These are phyloP conservation scores for Aureobasidium sp. DNA, from an alignment of 2,329 filamentous ascomycete genomes.

Conservation along the genomic window DNA sequence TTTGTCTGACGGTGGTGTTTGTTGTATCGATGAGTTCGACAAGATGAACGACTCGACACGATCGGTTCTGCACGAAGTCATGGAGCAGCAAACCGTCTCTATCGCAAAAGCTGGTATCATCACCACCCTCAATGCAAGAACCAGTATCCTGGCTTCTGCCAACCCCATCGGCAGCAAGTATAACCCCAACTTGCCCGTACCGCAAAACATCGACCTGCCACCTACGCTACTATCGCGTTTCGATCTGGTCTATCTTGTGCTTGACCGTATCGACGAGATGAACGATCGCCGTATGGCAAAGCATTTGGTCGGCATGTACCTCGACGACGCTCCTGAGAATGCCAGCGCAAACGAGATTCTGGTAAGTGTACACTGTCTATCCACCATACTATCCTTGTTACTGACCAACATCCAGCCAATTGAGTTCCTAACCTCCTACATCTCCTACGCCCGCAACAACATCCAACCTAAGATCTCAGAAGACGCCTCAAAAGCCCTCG, in stretches of 20 bases:
- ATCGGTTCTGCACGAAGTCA: conserved; percentile 78
- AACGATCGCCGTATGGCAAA: conserved; percentile 81
- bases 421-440: conserved; percentile 93
- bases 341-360: conserved; percentile 71
- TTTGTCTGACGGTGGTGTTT: conserved; percentile 74
- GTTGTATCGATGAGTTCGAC: conserved; percentile 81
- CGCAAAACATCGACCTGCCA: conserved; percentile 95
- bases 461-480: conserved; percentile 75
- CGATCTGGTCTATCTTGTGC: conserved; percentile 90
- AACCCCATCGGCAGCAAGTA: conserved; percentile 98
- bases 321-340: conserved; percentile 88
- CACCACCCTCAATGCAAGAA: conserved; percentile 91
- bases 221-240: conserved; percentile 93
- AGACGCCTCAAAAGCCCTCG: conserved; percentile 73
- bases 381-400: not conserved
- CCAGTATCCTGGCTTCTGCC: conserved; percentile 90
- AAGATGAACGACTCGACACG: conserved; percentile 82
- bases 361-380: conserved; percentile 43
- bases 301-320: conserved; percentile 91
- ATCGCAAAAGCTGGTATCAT: conserved; percentile 92
- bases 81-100: conserved; percentile 81
- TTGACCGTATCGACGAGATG: conserved; percentile 88
- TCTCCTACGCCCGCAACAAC: conserved; percentile 85
- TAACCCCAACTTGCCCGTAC: conserved; percentile 89
- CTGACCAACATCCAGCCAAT: conserved; percentile 54